phyloP scores from a whole-genome alignment of 2,329 filamentous ascomycete species.

The Curvularia sp. region DNA sequence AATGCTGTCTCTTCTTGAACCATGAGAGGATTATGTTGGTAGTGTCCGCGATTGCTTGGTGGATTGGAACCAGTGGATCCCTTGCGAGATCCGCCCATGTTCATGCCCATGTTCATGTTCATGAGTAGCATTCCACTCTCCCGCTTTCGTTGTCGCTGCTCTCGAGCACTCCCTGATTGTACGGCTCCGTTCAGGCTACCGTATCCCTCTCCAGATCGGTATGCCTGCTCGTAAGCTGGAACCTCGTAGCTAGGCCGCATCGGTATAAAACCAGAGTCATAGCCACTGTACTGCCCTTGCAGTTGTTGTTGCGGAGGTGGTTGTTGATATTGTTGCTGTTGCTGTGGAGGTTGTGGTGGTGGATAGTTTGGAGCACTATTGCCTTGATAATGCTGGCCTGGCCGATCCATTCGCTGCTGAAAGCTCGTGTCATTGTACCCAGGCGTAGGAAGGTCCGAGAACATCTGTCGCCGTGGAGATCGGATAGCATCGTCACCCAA shows the following conservation, averaged over 20 bases:
- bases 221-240: constrained; percentile 39
- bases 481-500: constrained; percentile 65
- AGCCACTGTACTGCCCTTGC: constrained; percentile 35
- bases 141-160: constrained; percentile 44
- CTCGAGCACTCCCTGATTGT: constrained; percentile 35
- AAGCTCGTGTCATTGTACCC: constrained; percentile 66
- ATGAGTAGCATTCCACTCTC: constrained; percentile 52
- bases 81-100: constrained; percentile 45
- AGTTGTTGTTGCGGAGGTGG: constrained; percentile 26
- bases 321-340: constrained; percentile 28
- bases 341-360: constrained; percentile 36
- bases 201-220: constrained; percentile 39
- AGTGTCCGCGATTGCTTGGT: constrained; percentile 23
- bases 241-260: constrained; percentile 59
- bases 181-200: constrained; percentile 46
- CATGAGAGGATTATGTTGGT: constrained; percentile 30
- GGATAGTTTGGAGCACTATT: constrained; percentile 32
- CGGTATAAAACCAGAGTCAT: constrained; percentile 61
- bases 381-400: constrained; percentile 33
- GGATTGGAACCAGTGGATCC: constrained; percentile 39
- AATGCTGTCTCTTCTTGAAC: constrained; percentile 44
- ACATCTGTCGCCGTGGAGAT: constrained; percentile 70
- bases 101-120: constrained; percentile 39
- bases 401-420: constrained; percentile 37
- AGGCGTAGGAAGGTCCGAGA: constrained; percentile 70